phyloP scores from a whole-genome alignment of 495 filamentous ascomycete species.

The Wilcoxina mikolae region DNA sequence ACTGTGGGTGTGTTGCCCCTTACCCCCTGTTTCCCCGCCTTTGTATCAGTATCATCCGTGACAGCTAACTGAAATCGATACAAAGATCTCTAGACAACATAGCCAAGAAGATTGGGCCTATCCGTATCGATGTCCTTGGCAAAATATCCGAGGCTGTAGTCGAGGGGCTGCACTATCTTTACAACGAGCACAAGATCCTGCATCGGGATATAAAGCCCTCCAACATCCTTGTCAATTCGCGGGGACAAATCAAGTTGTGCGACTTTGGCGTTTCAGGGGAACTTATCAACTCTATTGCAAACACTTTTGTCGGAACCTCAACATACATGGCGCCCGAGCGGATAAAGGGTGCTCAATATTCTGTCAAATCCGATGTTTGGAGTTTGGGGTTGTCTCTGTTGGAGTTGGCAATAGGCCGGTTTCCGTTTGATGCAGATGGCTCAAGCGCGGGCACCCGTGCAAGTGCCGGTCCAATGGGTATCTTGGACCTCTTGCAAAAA shows the following conservation, averaged over 20 bases:
- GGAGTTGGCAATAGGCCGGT: slow-evolving; percentile 92
- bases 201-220: slow-evolving; percentile 98
- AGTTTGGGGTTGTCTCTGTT: slow-evolving; percentile 91
- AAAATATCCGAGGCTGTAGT: slow-evolving; percentile 98
- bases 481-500: slow-evolving; percentile 88
- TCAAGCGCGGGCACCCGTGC: slow-evolving; percentile 55
- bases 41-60: not conserved
- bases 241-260: slow-evolving; percentile 88
- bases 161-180: slow-evolving; percentile 85
- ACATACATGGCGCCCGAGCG: slow-evolving; percentile 99
- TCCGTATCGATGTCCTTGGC: slow-evolving; percentile 95
- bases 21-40: slow-evolving; percentile 2
- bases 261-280: slow-evolving; percentile 97
- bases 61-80: slow-evolving; percentile 4
- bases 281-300: slow-evolving; percentile 88
- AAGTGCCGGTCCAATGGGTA: slow-evolving; percentile 69
- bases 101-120: slow-evolving; percentile 82
- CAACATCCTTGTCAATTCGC: slow-evolving; percentile 88
- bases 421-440: slow-evolving; percentile 70
- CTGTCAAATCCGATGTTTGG: slow-evolving; percentile 97
- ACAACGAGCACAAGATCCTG: slow-evolving; percentile 89
- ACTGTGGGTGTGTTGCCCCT: slow-evolving; percentile 69
- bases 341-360: slow-evolving; percentile 91
- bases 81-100: slow-evolving; percentile 67
- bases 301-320: slow-evolving; percentile 95